Base-by-base conservation (phyloP, 345 rosid species). In the Sisymbrium altissimum region DNA sequence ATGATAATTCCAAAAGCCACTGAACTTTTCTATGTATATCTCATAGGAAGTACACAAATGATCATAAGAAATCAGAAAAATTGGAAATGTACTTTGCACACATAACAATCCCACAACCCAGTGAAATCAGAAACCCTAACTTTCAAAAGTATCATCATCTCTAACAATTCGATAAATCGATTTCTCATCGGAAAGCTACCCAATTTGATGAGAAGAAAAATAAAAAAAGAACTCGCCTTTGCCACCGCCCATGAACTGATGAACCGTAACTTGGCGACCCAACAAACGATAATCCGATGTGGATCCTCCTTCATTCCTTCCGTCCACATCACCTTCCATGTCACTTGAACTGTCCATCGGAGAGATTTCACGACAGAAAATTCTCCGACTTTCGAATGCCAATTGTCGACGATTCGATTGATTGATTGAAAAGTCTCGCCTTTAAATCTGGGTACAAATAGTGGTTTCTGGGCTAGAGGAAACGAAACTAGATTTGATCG, bases 201-300 rank as follows among this genome's bases (percentile, higher is more conserved):
- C 21, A 64, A 64, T 14, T n/a, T 3, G 29, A 27, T 58, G 49
- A 35, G 48, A 43, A 23, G n/a, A 7, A 1, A 41, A 33, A 35
- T 35, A 32, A 7, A 18, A 29, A 25, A 38, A 15, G 32, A 33
- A 66, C 71, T 67, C 46, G 72, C 85, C 79, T 80, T 68, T 83
- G 59, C 85, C 85, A 54, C 85, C 85, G 12, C 83, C 85, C 85
- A 80, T 83, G 73, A 83, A 75, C 80, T 78, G 78, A 70, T 83
- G 86, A 74, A 83, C 68, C 29, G 78, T 68, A 64, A 64, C 67
- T 36, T 76, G 79, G 1, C 80, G 84, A 59, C 75, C 81, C 71
- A 82, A 72, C 46, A 82, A 68, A 48, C 76, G 66, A 38, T 79
- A 74, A 80, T 57, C 75, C 36, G 79, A 78, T 50, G 64, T 13